phyloP scores from a whole-genome alignment of 1,139 yeast species.

The Ogataea hybrid region DNA sequence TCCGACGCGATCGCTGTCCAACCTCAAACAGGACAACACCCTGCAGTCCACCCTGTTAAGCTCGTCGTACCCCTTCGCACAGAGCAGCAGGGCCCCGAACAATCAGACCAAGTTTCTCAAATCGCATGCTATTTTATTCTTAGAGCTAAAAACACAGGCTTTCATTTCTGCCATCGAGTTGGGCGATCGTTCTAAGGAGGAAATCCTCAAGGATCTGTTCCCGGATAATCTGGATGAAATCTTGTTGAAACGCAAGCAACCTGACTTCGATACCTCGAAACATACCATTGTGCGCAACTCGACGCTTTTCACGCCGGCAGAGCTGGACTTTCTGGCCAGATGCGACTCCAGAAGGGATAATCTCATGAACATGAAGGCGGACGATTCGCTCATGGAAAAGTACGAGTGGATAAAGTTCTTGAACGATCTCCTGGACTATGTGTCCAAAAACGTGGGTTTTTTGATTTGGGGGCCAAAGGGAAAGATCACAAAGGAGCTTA shows the following conservation, averaged over 20 bases:
- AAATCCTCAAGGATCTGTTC: constrained; percentile 72
- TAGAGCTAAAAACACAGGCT: constrained; percentile 93
- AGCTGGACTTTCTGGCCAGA: constrained; percentile 65
- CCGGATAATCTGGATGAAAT: constrained; percentile 61
- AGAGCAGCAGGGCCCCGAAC: constrained; percentile 12
- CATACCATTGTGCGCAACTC: constrained; percentile 27
- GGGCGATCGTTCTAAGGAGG: constrained; percentile 63
- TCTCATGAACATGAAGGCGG: constrained; percentile 48
- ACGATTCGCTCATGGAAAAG: constrained; percentile 50
- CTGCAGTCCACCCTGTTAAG: constrained; percentile 18
- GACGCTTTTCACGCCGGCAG: constrained; percentile 58
- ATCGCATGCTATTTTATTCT: constrained; percentile 72
- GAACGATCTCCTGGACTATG: constrained; percentile 74
- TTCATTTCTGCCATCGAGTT: constrained; percentile 85
- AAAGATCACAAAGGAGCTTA: constrained; percentile 32
- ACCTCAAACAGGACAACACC: constrained; percentile 19
- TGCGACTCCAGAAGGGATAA: constrained; percentile 68
- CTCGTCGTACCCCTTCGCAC: constrained; percentile 12
- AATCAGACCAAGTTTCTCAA: constrained; percentile 56
- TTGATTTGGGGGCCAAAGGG: constrained; percentile 69
- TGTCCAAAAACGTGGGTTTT: constrained; percentile 69
- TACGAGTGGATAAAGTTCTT: constrained; percentile 76
- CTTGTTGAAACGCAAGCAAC: constrained; percentile 47
- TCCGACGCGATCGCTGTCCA: constrained; percentile 34
- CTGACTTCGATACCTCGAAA: constrained; percentile 23